phyloP scores from a whole-genome alignment of 2,329 filamentous ascomycete species.

The Juglanconis sp. region DNA sequence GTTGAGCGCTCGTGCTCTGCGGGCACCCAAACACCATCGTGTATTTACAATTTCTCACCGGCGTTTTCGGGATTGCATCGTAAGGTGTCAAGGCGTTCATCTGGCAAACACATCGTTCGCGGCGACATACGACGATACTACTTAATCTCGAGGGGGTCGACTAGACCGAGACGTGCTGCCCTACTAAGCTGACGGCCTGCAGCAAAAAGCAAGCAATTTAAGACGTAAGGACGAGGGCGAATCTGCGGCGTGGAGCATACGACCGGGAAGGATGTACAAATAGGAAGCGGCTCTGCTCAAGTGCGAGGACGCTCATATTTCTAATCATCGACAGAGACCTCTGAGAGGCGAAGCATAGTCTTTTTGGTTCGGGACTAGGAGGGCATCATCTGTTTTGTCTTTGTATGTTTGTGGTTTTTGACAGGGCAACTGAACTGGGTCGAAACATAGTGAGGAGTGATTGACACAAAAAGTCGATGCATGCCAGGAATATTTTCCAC shows the following conservation, averaged over 20 bases:
- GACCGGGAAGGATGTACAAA: conserved; percentile 1
- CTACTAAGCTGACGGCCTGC: background rate
- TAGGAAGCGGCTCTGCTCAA: conserved; percentile 2
- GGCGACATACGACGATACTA: conserved; percentile 5
- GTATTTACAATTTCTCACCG: conserved; percentile 49
- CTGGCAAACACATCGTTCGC: conserved; percentile 15
- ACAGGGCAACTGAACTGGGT: background rate
- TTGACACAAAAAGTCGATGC: conserved; percentile 14
- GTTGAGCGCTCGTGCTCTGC: conserved; percentile 1
- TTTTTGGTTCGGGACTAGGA: conserved; percentile 19
- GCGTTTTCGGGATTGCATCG: conserved; percentile 24
- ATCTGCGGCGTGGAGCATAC: background rate
- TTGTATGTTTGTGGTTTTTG: conserved; percentile 28
- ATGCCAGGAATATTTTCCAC: conserved; percentile 6
- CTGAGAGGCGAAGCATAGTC: conserved; percentile 26
- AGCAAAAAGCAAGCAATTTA: background rate
- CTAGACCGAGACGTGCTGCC: background rate
- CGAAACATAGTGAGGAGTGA: conserved; percentile 15
- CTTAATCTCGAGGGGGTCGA: conserved; percentile 15
- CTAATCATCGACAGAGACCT: conserved; percentile 17
- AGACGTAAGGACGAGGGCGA: background rate
- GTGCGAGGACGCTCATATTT: conserved; percentile 15
- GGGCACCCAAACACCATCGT: conserved; percentile 33
- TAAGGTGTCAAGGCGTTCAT: conserved; percentile 26
- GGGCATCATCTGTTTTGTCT: conserved; percentile 29